phyloP scores from a whole-genome alignment of 2,329 filamentous ascomycete genomes.

The Trichoderma brevicompactum region DNA sequence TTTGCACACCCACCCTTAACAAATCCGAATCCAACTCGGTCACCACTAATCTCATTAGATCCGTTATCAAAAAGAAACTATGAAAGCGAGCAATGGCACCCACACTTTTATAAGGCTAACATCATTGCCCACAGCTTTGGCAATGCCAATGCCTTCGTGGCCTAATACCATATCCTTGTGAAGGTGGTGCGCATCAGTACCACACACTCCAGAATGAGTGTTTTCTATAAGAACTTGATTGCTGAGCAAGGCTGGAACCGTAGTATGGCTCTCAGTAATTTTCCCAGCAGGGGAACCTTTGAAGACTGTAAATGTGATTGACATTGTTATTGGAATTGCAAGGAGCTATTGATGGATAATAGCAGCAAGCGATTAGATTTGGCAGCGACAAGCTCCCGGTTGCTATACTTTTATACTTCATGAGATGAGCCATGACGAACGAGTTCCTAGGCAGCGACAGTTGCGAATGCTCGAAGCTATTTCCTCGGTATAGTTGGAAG shows the following conservation, averaged over 20 bases:
- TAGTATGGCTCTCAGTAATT: constrained; percentile 8
- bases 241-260: constrained; percentile 5
- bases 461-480: neutral
- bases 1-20: constrained; percentile 7
- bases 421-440: neutral
- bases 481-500: neutral
- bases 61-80: neutral
- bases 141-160: constrained; percentile 6
- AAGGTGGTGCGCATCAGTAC: constrained; percentile 6
- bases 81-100: neutral
- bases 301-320: constrained; percentile 8
- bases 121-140: neutral
- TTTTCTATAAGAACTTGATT: constrained; percentile 10
- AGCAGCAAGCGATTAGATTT: neutral
- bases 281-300: neutral
- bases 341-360: neutral
- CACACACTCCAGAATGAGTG: constrained; percentile 10
- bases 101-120: constrained; percentile 12
- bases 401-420: neutral
- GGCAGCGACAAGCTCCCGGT: neutral
- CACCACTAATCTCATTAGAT: neutral
- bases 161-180: constrained; percentile 3
- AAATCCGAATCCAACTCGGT: constrained; percentile 10
- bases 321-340: neutral
- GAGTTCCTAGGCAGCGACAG: neutral